Conservation (phyloP, 116 monocot genomes). For the Dioscorea cayenensis region DNA sequence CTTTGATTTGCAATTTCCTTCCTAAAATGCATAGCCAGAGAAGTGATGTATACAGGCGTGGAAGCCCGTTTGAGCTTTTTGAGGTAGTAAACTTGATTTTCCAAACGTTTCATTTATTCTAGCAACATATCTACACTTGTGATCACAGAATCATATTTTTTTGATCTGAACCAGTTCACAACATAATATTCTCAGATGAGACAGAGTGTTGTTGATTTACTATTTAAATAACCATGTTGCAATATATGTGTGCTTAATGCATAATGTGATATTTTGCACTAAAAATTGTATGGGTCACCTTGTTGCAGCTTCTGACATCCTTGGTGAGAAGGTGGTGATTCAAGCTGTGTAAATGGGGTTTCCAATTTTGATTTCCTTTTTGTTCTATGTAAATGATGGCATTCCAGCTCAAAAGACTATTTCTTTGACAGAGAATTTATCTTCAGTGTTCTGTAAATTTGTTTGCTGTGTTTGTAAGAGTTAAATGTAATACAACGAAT, state of each 20-base stretch:
- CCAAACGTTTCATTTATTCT: too few relatives aligned
- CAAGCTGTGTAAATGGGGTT: neutral
- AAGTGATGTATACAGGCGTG: slow-evolving; percentile 64
- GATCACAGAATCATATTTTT: neutral
- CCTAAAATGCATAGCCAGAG: slow-evolving; percentile 30
- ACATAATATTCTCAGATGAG: neutral
- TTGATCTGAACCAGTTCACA: neutral
- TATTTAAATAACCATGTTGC: too few relatives aligned
- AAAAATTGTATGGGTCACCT: neutral
- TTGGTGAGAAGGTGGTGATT: slow-evolving; percentile 67
- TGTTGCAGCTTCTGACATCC: slow-evolving; percentile 53
- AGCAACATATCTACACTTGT: neutral
- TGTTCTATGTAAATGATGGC: neutral
- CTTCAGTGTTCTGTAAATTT: neutral
- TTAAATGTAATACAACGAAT: neutral
- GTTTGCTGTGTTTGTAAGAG: neutral
- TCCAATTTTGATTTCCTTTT: neutral
- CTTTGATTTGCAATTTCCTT: slow-evolving; percentile 40
- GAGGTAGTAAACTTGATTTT: slow-evolving; percentile 40
- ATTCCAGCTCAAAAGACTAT: neutral
- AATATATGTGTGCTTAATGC: neutral
- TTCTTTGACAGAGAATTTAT: too few relatives aligned
- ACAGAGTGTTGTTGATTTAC: too few relatives aligned
- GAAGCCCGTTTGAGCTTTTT: slow-evolving; percentile 80
- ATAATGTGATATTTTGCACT: neutral